phyloP scores from a whole-genome alignment of 768 basidiomycete species.

The Calocera cornea region DNA sequence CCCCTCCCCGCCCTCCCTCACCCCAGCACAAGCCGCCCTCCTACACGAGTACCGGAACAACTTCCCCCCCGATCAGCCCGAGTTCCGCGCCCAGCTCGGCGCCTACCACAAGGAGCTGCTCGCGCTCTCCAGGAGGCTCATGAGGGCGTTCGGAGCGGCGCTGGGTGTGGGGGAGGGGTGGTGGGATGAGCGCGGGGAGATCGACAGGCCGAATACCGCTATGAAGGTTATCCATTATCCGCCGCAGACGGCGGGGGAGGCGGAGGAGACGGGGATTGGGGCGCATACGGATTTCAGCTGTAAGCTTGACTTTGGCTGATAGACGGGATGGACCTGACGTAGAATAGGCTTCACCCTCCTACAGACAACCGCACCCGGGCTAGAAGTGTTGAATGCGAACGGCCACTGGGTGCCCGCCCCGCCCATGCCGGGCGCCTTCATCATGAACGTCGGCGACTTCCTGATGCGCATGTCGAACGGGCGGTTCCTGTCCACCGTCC shows the following conservation, averaged over 20 bases:
- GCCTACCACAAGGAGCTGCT: neutral
- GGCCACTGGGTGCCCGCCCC: neutral
- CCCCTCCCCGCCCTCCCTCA: neutral
- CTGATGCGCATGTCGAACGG: neutral
- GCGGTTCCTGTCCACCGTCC: neutral
- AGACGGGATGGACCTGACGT: neutral
- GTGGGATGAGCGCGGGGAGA: neutral
- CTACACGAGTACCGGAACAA: neutral
- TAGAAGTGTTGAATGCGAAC: neutral
- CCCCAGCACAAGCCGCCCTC: neutral
- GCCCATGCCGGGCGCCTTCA: neutral
- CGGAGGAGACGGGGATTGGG: neutral
- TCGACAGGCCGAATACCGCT: neutral
- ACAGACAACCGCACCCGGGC: neutral
- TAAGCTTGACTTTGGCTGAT: neutral
- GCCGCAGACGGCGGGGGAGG: neutral
- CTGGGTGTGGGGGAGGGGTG: neutral
- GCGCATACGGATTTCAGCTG: neutral
- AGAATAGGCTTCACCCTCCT: neutral
- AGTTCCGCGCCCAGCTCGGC: neutral
- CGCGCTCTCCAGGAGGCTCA: neutral
- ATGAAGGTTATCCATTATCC: slow-evolving; percentile 4
- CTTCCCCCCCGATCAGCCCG: neutral
- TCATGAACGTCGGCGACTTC: slow-evolving; percentile 1
- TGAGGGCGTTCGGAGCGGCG: neutral